phyloP scores from a whole-genome alignment of 257 asterid species.

The Misopates orontium region DNA sequence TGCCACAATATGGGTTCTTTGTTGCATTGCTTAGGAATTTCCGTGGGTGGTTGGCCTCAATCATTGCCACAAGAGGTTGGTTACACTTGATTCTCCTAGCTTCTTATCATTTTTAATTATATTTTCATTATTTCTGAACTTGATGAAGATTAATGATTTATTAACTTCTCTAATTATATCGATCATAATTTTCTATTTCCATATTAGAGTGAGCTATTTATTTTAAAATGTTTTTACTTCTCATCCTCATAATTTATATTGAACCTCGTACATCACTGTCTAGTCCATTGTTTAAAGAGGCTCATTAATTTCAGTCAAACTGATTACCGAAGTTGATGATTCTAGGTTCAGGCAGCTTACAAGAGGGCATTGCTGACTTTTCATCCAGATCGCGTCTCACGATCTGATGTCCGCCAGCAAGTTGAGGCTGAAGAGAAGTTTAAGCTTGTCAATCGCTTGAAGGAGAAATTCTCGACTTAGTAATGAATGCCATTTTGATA shows the following conservation, averaged over 20 bases:
- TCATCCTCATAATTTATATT: too few relatives aligned
- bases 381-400: slow-evolving; percentile 87
- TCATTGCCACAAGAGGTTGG: slow-evolving; percentile 68
- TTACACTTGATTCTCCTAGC: slow-evolving; percentile 16
- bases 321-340: slow-evolving; percentile 22
- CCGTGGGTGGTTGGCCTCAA: slow-evolving; percentile 46
- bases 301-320: background rate
- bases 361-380: slow-evolving; percentile 71
- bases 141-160: too few relatives aligned
- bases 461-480: slow-evolving; percentile 53
- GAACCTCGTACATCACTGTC: too few relatives aligned
- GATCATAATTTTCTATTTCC: background rate
- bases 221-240: background rate
- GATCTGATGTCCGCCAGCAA: slow-evolving; percentile 59
- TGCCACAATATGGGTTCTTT: slow-evolving; percentile 75
- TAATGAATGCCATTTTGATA: background rate
- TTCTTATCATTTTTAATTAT: background rate
- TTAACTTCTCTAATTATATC: too few relatives aligned
- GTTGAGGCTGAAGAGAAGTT: slow-evolving; percentile 98
- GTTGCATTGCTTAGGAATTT: slow-evolving; percentile 60
- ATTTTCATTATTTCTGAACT: background rate
- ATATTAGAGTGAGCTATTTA: background rate
- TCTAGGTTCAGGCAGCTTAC: slow-evolving; percentile 79
- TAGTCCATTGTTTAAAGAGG: background rate
- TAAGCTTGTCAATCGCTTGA: slow-evolving; percentile 79